phyloP scores from a whole-genome alignment of 169 alveolate species.

The Plasmodium cynomolgi region DNA sequence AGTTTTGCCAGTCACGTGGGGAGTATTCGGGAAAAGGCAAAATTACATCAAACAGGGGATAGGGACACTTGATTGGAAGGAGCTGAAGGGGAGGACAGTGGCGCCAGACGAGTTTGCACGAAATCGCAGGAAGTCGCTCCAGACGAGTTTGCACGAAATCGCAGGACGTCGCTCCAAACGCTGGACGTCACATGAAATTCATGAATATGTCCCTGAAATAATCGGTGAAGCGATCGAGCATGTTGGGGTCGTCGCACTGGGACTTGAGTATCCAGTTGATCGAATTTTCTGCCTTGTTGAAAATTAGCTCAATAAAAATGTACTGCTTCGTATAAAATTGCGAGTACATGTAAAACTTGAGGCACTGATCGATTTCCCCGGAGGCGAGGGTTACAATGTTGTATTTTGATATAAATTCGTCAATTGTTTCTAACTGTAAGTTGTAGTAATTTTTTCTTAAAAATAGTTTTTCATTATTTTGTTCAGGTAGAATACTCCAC shows the following conservation, averaged over 20 bases:
- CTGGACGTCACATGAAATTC: slow-evolving; percentile 35
- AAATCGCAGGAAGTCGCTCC: neutral
- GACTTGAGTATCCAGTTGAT: slow-evolving; percentile 71
- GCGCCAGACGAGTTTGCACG: neutral
- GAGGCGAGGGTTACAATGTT: slow-evolving; percentile 64
- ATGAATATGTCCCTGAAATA: slow-evolving; percentile 70
- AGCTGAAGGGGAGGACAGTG: neutral
- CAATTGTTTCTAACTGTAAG: slow-evolving; percentile 70
- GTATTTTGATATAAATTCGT: slow-evolving; percentile 66
- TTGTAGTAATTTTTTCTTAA: slow-evolving; percentile 68
- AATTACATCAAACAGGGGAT: neutral
- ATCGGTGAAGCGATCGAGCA: slow-evolving; percentile 58
- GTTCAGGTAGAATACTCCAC: slow-evolving; percentile 67
- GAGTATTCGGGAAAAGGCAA: neutral
- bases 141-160: neutral
- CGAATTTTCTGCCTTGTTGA: slow-evolving; percentile 55
- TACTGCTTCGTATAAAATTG: slow-evolving; percentile 71
- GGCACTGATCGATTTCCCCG: slow-evolving; percentile 71
- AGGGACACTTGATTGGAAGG: neutral
- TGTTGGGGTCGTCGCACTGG: slow-evolving; percentile 15
- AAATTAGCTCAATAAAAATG: slow-evolving; percentile 71
- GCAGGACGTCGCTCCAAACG: neutral
- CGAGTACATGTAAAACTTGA: slow-evolving; percentile 71
- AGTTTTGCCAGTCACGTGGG: neutral
- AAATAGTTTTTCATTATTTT: slow-evolving; percentile 73